Conservation (phyloP, 2,329 filamentous ascomycete species). For the Albifimbria verrucaria region DNA sequence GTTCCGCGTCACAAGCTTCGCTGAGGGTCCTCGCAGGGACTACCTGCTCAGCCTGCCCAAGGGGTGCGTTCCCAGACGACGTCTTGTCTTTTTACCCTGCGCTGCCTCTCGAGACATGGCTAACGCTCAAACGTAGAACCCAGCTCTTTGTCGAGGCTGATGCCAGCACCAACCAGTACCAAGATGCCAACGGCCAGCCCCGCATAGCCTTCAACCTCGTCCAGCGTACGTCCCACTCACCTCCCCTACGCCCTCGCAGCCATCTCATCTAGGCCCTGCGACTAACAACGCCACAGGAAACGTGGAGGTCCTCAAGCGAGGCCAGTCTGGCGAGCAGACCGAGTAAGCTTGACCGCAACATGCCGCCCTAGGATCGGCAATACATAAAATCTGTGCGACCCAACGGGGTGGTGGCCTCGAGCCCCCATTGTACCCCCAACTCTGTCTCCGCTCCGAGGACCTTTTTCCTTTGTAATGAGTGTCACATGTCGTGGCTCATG, state of each 20-base stretch:
- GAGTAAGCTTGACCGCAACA: slow-evolving; percentile 10
- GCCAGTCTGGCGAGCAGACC: slow-evolving; percentile 21
- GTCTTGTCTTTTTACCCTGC: not conserved
- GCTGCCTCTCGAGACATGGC: slow-evolving; percentile 1
- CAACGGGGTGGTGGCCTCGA: too few relatives aligned
- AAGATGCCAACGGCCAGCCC: slow-evolving; percentile 68
- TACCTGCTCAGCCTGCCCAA: slow-evolving; percentile 72
- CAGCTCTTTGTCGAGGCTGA: slow-evolving; percentile 84
- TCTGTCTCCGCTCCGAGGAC: slow-evolving; percentile 18
- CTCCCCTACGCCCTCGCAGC: slow-evolving; percentile 1
- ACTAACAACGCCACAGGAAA: slow-evolving; percentile 30
- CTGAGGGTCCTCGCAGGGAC: slow-evolving; percentile 67
- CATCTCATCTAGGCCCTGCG: not conserved
- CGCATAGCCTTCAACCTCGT: slow-evolving; percentile 64
- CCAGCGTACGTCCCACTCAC: slow-evolving; percentile 65
- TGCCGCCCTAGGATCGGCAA: not conserved
- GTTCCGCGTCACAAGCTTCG: slow-evolving; percentile 77
- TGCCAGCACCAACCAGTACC: slow-evolving; percentile 63
- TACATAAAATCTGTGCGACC: too few relatives aligned
- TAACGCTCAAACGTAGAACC: slow-evolving; percentile 49
- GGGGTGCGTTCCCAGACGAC: slow-evolving; percentile 60
- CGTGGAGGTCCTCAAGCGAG: slow-evolving; percentile 44
- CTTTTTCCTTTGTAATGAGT: slow-evolving; percentile 15
- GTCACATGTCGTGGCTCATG: not conserved
- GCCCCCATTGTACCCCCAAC: too few relatives aligned